A percentile compares a stretch with the other conserved stretches of the same genome.
Evolutionary conservation across 495 filamentous ascomycete species (phyloP).

Genomic region (Penicillium lividum): DNA sequence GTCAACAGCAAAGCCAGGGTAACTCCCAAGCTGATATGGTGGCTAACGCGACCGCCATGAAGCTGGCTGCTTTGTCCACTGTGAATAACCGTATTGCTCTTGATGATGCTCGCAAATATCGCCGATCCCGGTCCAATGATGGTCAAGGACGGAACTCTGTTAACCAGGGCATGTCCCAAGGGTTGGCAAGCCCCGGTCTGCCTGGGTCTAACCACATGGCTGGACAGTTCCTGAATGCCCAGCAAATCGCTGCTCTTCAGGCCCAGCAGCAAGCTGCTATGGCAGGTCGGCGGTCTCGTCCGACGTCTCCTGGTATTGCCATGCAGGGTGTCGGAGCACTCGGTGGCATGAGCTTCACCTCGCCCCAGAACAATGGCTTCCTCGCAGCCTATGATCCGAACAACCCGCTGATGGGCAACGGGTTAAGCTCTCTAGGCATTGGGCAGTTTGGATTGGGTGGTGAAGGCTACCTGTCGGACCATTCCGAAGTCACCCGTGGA

Average conservation of each 20-base stretch:
- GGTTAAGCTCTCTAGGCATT: conserved; percentile 68
- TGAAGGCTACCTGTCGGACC: conserved; percentile 94
- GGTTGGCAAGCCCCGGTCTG: conserved; percentile 53
- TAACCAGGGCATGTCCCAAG: conserved; percentile 52
- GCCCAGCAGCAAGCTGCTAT: conserved; percentile 79
- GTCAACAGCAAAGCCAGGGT: conserved; percentile 43
- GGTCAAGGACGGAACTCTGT: conserved; percentile 57
- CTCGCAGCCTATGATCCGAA: conserved; percentile 81
- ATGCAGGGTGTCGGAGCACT: conserved; percentile 66
- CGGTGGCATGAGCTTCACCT: conserved; percentile 73
- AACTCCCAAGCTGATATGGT: conserved; percentile 92
- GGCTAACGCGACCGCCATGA: conserved; percentile 98
- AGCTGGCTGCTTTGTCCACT: conserved; percentile 92
- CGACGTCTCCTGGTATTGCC: conserved; percentile 86
- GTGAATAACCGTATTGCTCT: conserved; percentile 98
- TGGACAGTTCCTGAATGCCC: conserved; percentile 80
- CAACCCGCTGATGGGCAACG: conserved; percentile 72
- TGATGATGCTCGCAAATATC: conserved; percentile 93
- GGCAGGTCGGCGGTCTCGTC: conserved; percentile 81
- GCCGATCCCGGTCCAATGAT: conserved; percentile 86
- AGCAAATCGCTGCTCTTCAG: conserved; percentile 85
- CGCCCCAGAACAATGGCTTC: conserved; percentile 94
- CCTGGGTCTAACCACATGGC: conserved; percentile 64
- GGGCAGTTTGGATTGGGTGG: conserved; percentile 71
- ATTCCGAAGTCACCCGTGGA: conserved; percentile 85